Percentiles rank a stretch among this genome's conserved stretches.
These are phyloP conservation scores for Angomonas deanei DNA, from an alignment of 208 protist species.

Conservation along the genomic window DNA sequence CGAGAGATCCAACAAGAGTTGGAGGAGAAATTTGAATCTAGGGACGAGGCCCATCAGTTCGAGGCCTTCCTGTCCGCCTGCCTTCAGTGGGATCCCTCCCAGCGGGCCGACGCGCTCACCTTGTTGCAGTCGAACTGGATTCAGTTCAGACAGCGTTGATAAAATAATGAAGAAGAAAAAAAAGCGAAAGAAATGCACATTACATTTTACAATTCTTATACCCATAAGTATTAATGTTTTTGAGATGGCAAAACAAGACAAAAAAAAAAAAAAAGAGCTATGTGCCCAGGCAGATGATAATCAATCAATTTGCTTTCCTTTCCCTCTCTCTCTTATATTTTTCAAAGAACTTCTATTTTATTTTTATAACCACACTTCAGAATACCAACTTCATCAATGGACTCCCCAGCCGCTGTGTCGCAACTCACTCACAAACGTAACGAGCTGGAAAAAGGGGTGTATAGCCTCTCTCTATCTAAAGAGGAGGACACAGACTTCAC, in stretches of 20 bases:
- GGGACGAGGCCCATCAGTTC: conserved; percentile 31
- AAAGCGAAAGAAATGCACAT: too few relatives aligned
- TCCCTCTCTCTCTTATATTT: neutral
- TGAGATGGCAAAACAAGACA: too few relatives aligned
- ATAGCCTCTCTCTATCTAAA: too few relatives aligned
- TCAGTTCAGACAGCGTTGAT: neutral
- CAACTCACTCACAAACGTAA: too few relatives aligned
- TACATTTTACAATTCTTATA: too few relatives aligned
- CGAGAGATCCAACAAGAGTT: conserved; percentile 22
- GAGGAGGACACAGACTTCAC: too few relatives aligned
- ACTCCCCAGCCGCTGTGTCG: neutral
- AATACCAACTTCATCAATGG: too few relatives aligned
- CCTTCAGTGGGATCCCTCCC: conserved; percentile 48
- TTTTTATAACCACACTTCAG: neutral
- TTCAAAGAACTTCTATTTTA: neutral
- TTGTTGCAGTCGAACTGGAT: conserved; percentile 39
- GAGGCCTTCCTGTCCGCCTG: conserved; percentile 32
- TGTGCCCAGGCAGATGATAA: neutral
- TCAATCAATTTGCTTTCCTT: neutral
- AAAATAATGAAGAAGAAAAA: conserved; percentile 5
- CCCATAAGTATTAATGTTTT: too few relatives aligned
- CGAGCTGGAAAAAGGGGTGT: too few relatives aligned
- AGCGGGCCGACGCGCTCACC: conserved; percentile 24
- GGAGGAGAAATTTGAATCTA: conserved; percentile 15
- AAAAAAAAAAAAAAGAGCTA: conserved; percentile 9